Conservation (phyloP, 257 asterid species). For the Scutellaria baicalensis region DNA sequence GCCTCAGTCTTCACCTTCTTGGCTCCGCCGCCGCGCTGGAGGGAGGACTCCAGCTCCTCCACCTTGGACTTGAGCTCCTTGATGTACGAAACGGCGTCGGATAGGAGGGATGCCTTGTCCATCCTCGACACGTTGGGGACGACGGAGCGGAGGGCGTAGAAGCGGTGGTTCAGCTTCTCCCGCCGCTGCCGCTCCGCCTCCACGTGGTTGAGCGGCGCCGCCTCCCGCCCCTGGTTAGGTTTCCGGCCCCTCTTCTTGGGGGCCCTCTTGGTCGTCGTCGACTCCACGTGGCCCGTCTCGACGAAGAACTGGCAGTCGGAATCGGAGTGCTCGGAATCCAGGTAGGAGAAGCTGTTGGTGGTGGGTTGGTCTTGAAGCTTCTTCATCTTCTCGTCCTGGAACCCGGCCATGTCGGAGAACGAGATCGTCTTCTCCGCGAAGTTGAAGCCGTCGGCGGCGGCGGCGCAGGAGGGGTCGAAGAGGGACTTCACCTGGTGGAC, state of each 20-base stretch:
- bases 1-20: slow-evolving; percentile 27
- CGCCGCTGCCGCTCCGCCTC: slow-evolving; percentile 90
- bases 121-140: slow-evolving; percentile 74
- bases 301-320: slow-evolving; percentile 30
- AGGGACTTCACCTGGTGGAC: slow-evolving; percentile 42
- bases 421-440: not conserved
- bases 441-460: not conserved
- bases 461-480: slow-evolving; percentile 20
- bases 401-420: slow-evolving; percentile 15
- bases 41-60: slow-evolving; percentile 47
- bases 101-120: slow-evolving; percentile 77
- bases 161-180: slow-evolving; percentile 82
- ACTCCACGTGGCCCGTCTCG: not conserved
- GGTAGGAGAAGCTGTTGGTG: not conserved
- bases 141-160: slow-evolving; percentile 73
- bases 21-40: slow-evolving; percentile 5
- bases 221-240: slow-evolving; percentile 26
- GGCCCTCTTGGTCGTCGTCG: not conserved
- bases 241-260: slow-evolving; percentile 63
- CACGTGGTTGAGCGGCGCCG: slow-evolving; percentile 58
- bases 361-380: too few species aligned
- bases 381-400: not conserved
- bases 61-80: slow-evolving; percentile 51
- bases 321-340: slow-evolving; percentile 31
- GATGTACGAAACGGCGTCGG: slow-evolving; percentile 81